Conservation (phyloP, 2,329 filamentous ascomycete genomes). For the Sarocladiaceae sp. region DNA sequence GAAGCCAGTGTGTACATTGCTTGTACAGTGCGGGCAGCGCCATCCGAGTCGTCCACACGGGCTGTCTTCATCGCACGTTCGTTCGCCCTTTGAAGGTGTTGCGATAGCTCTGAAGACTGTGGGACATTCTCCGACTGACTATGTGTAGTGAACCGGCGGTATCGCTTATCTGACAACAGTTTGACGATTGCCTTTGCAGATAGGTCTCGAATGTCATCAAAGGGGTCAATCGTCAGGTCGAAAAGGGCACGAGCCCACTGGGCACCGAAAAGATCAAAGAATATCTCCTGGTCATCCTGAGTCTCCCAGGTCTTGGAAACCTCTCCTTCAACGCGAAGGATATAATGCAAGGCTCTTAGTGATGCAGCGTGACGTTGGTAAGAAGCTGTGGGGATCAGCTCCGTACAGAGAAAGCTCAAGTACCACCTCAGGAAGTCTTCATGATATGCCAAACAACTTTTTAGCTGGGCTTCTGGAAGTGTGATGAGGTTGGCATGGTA, state of each 20-base stretch:
- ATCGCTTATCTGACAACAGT: slow-evolving; percentile 38
- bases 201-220: slow-evolving; percentile 77
- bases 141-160: slow-evolving; percentile 13
- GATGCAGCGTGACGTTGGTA: slow-evolving; percentile 87
- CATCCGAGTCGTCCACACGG: slow-evolving; percentile 88
- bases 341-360: slow-evolving; percentile 62
- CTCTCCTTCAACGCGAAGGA: slow-evolving; percentile 69
- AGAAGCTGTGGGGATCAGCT: slow-evolving; percentile 76
- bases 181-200: slow-evolving; percentile 47
- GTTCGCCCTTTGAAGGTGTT: slow-evolving; percentile 39
- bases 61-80: slow-evolving; percentile 64
- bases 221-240: slow-evolving; percentile 82
- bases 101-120: slow-evolving; percentile 36
- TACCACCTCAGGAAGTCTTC: slow-evolving; percentile 71
- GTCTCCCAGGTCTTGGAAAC: slow-evolving; percentile 34
- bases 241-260: slow-evolving; percentile 61
- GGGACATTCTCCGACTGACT: background rate
- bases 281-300: slow-evolving; percentile 31
- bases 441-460: slow-evolving; percentile 44
- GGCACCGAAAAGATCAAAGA: slow-evolving; percentile 38
- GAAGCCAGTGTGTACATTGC: slow-evolving; percentile 59
- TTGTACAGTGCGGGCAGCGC: slow-evolving; percentile 73
- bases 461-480: slow-evolving; percentile 31
- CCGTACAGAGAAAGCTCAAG: slow-evolving; percentile 63
- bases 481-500: slow-evolving; percentile 36